Evolutionary conservation across 345 rosid species (phyloP).

Genomic region (Rhodomyrtus tomentosa): DNA sequence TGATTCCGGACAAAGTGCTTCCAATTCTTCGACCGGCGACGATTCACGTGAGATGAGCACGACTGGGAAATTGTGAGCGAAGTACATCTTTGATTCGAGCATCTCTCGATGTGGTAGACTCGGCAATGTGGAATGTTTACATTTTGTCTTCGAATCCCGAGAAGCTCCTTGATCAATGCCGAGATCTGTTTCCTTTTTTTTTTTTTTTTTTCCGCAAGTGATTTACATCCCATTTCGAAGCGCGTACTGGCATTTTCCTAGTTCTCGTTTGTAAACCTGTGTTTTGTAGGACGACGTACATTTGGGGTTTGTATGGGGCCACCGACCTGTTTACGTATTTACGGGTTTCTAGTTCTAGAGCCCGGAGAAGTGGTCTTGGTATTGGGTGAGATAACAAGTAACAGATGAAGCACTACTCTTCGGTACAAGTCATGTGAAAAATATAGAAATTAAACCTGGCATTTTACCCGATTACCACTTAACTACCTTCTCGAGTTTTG

Average conservation of each 20-base stretch:
- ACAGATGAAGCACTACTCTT: neutral
- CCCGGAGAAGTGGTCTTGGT: neutral
- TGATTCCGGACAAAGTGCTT: neutral
- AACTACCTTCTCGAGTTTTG: neutral
- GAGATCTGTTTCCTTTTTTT: neutral
- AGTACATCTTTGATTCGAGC: neutral
- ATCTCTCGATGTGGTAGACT: neutral
- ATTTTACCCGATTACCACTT: neutral
- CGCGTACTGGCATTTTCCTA: neutral
- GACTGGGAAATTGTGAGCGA: neutral
- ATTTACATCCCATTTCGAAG: neutral
- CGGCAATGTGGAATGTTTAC: neutral
- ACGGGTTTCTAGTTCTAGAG: too few species aligned
- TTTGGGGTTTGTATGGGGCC: neutral
- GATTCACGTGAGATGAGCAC: neutral
- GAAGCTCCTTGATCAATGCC: neutral
- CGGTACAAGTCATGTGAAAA: neutral
- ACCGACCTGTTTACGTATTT: neutral
- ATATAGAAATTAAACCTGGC: neutral
- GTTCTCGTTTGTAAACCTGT: neutral
- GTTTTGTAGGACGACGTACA: neutral
- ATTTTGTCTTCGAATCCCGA: neutral
- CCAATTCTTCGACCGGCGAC: neutral
- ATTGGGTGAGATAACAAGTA: neutral
- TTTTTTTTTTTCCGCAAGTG: neutral